A percentile compares a stretch with the other conserved stretches of the same genome.
phyloP scores from a whole-genome alignment of 106 monocot species.

The Platanthera zijinensis region DNA sequence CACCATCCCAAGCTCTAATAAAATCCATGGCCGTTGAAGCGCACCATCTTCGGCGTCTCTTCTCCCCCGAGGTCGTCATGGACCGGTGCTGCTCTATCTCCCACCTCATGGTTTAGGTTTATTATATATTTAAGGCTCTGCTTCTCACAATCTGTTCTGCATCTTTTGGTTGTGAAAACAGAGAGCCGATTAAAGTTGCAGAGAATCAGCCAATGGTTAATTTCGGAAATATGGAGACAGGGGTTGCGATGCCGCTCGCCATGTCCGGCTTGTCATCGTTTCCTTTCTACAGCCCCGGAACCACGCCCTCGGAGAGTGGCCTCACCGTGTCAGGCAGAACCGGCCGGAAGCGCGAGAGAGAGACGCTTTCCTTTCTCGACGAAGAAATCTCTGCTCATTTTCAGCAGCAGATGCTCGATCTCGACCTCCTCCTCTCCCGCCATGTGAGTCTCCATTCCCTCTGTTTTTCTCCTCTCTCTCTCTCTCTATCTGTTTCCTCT shows the following conservation, averaged over 20 bases:
- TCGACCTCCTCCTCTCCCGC: conserved; percentile 30
- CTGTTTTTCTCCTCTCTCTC: not conserved
- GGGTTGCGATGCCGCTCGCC: not conserved
- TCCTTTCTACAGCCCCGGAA: not conserved
- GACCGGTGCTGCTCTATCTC: not conserved
- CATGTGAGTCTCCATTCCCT: conserved; percentile 11
- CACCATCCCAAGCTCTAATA: not conserved
- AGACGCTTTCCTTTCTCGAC: conserved; percentile 13
- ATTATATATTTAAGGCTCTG: not conserved
- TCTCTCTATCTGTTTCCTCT: not conserved
- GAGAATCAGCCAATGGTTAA: not conserved
- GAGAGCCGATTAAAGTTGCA: not conserved
- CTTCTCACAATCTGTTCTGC: not conserved
- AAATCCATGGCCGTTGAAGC: conserved; percentile 53
- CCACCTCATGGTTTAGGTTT: not conserved
- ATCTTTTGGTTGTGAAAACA: not conserved
- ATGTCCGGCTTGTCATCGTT: no score
- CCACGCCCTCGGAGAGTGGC: conserved; percentile 17
- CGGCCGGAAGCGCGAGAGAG: not conserved
- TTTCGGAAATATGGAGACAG: not conserved
- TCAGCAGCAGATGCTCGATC: conserved; percentile 29
- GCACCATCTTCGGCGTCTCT: conserved; percentile 34
- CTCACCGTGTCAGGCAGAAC: not conserved
- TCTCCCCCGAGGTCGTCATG: conserved; percentile 16
- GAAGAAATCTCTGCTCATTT: conserved; percentile 8